These are phyloP conservation scores for Vigna radiata DNA, from an alignment of 306 rosid genomes.

Conservation along the genomic window DNA sequence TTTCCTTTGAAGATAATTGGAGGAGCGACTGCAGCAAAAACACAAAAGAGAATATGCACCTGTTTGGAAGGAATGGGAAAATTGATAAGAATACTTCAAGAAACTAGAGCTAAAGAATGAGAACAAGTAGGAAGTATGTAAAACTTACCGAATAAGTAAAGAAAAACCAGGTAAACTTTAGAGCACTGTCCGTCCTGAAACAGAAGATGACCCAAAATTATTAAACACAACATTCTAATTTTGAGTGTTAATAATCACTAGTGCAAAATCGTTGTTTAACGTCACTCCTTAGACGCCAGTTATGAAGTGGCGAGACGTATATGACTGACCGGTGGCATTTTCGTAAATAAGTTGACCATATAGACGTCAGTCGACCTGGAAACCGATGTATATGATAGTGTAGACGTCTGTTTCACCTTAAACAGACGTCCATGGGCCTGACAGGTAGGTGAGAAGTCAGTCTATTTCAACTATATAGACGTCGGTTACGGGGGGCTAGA, in stretches of 20 bases:
- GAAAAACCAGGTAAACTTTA: constrained; percentile 92
- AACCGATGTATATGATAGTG: too few relatives aligned
- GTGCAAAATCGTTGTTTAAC: too few relatives aligned
- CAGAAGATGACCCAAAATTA: constrained; percentile 29
- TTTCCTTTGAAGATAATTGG: constrained; percentile 76
- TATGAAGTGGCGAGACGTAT: too few relatives aligned
- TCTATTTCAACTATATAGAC: too few relatives aligned
- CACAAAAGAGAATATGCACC: constrained; percentile 78
- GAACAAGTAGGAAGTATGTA: constrained; percentile 12
- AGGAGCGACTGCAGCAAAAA: constrained; percentile 84
- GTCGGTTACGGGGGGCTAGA: too few relatives aligned
- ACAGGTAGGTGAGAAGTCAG: too few relatives aligned
- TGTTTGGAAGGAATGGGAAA: constrained; percentile 49
- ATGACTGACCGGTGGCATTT: too few relatives aligned
- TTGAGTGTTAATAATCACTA: neutral
- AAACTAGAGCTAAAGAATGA: constrained; percentile 29
- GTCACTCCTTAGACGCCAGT: too few relatives aligned
- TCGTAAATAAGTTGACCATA: too few relatives aligned
- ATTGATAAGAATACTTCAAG: constrained; percentile 30
- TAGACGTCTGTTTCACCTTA: too few relatives aligned
- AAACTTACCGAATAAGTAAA: constrained; percentile 65
- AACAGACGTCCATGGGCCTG: too few relatives aligned
- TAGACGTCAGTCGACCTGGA: too few relatives aligned
- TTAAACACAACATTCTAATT: constrained; percentile 5
- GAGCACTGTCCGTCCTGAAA: constrained; percentile 91